Evolutionary conservation across 2,329 filamentous ascomycete species (phyloP).

Genomic region (Exserohilum turcica): DNA sequence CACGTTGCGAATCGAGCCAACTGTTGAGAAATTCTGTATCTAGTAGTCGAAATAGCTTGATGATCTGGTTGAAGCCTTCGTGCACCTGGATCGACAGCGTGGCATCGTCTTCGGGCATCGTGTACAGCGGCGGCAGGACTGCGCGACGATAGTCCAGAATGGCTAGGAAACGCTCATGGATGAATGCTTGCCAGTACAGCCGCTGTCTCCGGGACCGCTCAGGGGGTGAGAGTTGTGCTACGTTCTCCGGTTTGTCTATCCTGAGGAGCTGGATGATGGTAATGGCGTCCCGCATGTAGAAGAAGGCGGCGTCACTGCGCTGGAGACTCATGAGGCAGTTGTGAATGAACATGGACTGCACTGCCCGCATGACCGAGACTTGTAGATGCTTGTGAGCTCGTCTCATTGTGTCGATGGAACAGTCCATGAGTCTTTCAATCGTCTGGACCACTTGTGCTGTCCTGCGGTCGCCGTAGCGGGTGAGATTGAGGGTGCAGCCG

Average conservation of each 20-base stretch:
- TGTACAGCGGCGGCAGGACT: conserved; percentile 48
- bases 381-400: conserved; percentile 49
- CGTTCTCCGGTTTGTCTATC: conserved; percentile 49
- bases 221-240: conserved; percentile 37
- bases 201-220: conserved; percentile 54
- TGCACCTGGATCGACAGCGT: conserved; percentile 49
- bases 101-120: conserved; percentile 49
- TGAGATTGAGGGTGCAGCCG: conserved; percentile 54
- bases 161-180: conserved; percentile 63
- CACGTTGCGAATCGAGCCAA: conserved; percentile 50
- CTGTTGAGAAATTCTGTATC: conserved; percentile 53
- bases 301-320: conserved; percentile 56
- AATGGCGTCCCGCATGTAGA: conserved; percentile 58
- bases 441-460: conserved; percentile 40
- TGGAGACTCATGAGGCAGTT: conserved; percentile 58
- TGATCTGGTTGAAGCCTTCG: conserved; percentile 53
- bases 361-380: conserved; percentile 53
- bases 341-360: conserved; percentile 60
- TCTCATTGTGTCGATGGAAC: conserved; percentile 46
- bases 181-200: conserved; percentile 62
- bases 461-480: conserved; percentile 40
- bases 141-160: conserved; percentile 57
- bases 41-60: conserved; percentile 53
- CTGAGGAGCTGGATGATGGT: conserved; percentile 47
- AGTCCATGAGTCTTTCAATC: conserved; percentile 42